Conservation (phyloP, 208 protist genomes). For the Acanthamoeba castellanii region DNA sequence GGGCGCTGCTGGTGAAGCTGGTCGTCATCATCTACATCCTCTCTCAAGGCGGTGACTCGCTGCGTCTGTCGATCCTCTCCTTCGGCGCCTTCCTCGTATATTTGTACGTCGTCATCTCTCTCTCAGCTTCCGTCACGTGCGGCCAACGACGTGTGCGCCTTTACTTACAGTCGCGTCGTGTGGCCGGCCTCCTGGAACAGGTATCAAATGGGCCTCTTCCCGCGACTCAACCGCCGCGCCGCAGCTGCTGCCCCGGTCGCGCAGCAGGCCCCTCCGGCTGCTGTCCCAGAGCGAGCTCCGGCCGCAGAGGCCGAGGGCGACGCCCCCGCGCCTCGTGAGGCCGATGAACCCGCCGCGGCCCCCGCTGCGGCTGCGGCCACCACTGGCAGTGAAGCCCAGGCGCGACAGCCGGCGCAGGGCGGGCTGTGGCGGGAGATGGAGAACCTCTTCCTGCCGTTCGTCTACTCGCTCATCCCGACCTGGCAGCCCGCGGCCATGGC, state of each 20-base stretch:
- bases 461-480: constrained; percentile 58
- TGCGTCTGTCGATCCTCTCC: neutral
- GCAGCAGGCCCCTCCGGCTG: neutral
- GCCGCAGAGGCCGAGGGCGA: neutral
- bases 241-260: neutral
- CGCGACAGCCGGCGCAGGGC: neutral
- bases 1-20: constrained; percentile 10
- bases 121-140: neutral
- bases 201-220: constrained; percentile 29
- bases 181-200: neutral
- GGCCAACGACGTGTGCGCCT: neutral
- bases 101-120: constrained; percentile 31
- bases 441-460: constrained; percentile 61
- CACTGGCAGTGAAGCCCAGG: neutral
- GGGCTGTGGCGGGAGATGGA: constrained; percentile 27
- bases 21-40: constrained; percentile 43
- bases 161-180: neutral
- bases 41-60: neutral
- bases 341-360: neutral
- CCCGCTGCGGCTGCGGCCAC: neutral
- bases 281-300: too few species aligned
- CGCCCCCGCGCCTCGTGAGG: too few species aligned
- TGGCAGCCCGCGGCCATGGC: constrained; percentile 35
- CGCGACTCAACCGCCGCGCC: neutral
- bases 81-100: constrained; percentile 1